phyloP scores from a whole-genome alignment of 1,284 basidiomycete genomes.

The Peniophora sp. region DNA sequence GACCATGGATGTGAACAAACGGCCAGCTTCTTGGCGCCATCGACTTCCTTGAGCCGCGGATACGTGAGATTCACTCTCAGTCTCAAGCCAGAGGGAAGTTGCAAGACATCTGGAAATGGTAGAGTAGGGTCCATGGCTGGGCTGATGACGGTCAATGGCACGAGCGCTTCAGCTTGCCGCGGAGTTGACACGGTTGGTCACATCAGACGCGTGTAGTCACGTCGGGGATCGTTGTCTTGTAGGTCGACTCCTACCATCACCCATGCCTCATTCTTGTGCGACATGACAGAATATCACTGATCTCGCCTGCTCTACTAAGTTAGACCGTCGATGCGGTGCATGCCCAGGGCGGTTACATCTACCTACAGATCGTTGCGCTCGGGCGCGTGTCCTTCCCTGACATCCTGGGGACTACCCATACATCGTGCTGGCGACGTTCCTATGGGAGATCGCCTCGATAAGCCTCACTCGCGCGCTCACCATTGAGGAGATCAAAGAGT shows the following conservation, averaged over 20 bases:
- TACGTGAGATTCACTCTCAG: slow-evolving; percentile 12
- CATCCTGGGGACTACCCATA: slow-evolving; percentile 23
- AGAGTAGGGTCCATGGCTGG: too few species aligned
- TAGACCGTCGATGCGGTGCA: slow-evolving; percentile 6
- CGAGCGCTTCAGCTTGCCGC: too few species aligned
- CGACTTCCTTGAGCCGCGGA: slow-evolving; percentile 1
- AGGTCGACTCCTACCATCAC: too few species aligned
- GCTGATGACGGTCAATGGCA: too few species aligned
- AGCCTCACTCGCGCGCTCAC: slow-evolving; percentile 16
- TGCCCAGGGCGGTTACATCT: slow-evolving; percentile 29
- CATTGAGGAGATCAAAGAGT: slow-evolving; percentile 20
- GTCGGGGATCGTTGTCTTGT: too few species aligned
- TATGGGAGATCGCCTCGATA: slow-evolving; percentile 23
- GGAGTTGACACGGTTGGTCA: too few species aligned
- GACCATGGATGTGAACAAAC: slow-evolving; percentile 75
- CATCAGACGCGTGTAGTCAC: too few species aligned
- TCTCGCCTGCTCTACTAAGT: too few species aligned
- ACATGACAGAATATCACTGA: too few species aligned
- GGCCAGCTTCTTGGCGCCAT: slow-evolving; percentile 34
- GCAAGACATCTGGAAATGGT: slow-evolving; percentile 5
- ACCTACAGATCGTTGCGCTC: slow-evolving; percentile 39
- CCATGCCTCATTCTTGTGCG: too few species aligned
- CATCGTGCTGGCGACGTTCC: slow-evolving; percentile 30
- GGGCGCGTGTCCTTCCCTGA: slow-evolving; percentile 29
- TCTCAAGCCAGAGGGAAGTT: slow-evolving; percentile 14